Conservation (phyloP, 2,329 filamentous ascomycete species). For the Clarireedia sp. region DNA sequence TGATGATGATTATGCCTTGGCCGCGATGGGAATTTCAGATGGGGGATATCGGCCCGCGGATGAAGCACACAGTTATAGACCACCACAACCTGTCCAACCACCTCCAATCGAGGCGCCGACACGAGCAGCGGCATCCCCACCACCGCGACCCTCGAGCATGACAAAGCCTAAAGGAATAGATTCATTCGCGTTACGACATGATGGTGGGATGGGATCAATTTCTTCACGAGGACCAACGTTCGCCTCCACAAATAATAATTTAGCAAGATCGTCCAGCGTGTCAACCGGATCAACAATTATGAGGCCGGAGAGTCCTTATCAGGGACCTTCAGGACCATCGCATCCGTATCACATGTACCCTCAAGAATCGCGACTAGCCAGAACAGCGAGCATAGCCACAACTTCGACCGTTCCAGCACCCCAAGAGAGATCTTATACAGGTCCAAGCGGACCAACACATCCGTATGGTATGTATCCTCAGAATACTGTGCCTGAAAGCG, state of each 20-base stretch:
- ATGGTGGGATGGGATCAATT: constrained; percentile 36
- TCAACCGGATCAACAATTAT: constrained; percentile 22
- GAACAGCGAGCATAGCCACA: constrained; percentile 60
- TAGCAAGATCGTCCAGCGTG: constrained; percentile 23
- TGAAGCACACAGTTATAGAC: constrained; percentile 17
- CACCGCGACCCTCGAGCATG: constrained; percentile 45
- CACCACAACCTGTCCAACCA: constrained; percentile 18
- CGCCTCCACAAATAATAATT: constrained; percentile 8
- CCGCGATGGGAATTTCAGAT: constrained; percentile 37
- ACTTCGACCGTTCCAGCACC: constrained; percentile 54
- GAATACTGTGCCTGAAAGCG: constrained; percentile 52
- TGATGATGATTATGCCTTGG: constrained; percentile 43
- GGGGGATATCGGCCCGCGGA: constrained; percentile 4
- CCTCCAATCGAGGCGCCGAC: constrained; percentile 14
- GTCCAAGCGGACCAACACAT: constrained; percentile 63
- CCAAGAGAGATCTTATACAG: constrained; percentile 50
- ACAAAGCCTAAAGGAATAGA: constrained; percentile 45
- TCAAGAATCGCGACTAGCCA: constrained; percentile 54
- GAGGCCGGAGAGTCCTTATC: constrained; percentile 46
- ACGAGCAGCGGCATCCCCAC: constrained; percentile 22
- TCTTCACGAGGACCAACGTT: constrained; percentile 14
- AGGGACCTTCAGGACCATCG: constrained; percentile 57
- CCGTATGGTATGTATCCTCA: constrained; percentile 85
- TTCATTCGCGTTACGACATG: constrained; percentile 44
- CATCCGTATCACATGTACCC: constrained; percentile 85